These are phyloP conservation scores for Nepenthes alata DNA, from an alignment of 179 eudicot genomes.

Conservation along the genomic window DNA sequence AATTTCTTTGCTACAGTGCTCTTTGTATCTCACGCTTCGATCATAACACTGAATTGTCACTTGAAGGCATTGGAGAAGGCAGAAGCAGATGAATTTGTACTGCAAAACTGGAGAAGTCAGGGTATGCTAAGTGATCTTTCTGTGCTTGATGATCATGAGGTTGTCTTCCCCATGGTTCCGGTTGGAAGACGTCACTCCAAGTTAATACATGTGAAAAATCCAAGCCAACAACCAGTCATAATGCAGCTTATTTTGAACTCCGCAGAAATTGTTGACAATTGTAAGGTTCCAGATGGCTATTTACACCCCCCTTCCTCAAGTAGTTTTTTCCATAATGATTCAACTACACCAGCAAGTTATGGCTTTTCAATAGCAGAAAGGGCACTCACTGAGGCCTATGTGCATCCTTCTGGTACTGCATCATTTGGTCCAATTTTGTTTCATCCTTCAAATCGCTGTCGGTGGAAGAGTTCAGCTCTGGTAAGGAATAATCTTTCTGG, in stretches of 20 bases:
- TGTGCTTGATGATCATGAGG: constrained; percentile 44
- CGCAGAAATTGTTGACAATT: constrained; percentile 38
- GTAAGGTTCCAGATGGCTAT: constrained; percentile 30
- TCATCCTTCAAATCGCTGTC: constrained; percentile 66
- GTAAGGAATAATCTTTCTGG: constrained; percentile 80
- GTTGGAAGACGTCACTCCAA: constrained; percentile 42
- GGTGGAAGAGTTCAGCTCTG: constrained; percentile 66
- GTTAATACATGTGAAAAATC: constrained; percentile 56
- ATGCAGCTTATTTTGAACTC: constrained; percentile 68
- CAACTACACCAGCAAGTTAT: constrained; percentile 28
- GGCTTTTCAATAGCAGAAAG: constrained; percentile 58
- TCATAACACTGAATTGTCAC: neutral
- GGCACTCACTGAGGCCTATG: constrained; percentile 55
- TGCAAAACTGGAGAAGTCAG: constrained; percentile 53
- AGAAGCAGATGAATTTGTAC: constrained; percentile 52
- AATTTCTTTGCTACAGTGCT: neutral
- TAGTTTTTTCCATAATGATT: constrained; percentile 27
- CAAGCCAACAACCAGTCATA: constrained; percentile 49
- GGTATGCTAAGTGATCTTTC: constrained; percentile 33
- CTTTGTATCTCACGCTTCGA: neutral
- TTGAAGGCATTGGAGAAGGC: constrained; percentile 31
- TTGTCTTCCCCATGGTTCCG: constrained; percentile 44
- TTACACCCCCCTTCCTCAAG: constrained; percentile 30
- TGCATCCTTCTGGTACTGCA: constrained; percentile 57
- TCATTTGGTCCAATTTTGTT: constrained; percentile 66